Conservation (phyloP, 2,329 filamentous ascomycete genomes). For the Lasiodiplodia sp. region DNA sequence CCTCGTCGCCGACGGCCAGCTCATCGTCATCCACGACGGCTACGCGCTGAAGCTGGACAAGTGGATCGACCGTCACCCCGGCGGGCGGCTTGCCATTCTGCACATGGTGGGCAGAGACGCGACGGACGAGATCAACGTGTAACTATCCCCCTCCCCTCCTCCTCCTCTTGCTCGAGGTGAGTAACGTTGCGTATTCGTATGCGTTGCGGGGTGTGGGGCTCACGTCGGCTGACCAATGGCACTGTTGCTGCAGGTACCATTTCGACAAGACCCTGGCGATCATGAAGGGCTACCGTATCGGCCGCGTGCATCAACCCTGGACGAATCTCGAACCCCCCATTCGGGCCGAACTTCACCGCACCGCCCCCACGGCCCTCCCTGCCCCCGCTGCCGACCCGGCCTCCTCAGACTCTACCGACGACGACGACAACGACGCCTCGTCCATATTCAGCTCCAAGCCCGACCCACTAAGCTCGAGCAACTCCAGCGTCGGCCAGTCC, state of each 20-base stretch:
- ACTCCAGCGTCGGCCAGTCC: slow-evolving; percentile 15
- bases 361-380: slow-evolving; percentile 28
- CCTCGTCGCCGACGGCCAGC: slow-evolving; percentile 63
- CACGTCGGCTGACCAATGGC: neutral
- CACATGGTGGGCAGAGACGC: slow-evolving; percentile 69
- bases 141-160: slow-evolving; percentile 37
- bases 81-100: slow-evolving; percentile 64
- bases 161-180: slow-evolving; percentile 4
- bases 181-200: neutral
- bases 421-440: slow-evolving; percentile 5
- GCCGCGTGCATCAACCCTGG: slow-evolving; percentile 64
- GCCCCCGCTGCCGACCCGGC: slow-evolving; percentile 9
- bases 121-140: slow-evolving; percentile 67
- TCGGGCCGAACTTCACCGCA: slow-evolving; percentile 54
- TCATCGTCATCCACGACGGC: slow-evolving; percentile 65
- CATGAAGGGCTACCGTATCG: slow-evolving; percentile 68
- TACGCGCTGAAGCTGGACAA: slow-evolving; percentile 62
- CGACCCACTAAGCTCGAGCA: slow-evolving; percentile 23
- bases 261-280: slow-evolving; percentile 59
- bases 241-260: slow-evolving; percentile 61
- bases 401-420: neutral
- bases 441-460: slow-evolving; percentile 10
- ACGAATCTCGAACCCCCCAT: slow-evolving; percentile 67
- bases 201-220: neutral
- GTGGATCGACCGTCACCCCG: slow-evolving; percentile 67